A percentile compares a stretch with the other conserved stretches of the same genome.
Conservation (phyloP, 352 stramenopile species). For the Globisporangium iwayamae region DNA sequence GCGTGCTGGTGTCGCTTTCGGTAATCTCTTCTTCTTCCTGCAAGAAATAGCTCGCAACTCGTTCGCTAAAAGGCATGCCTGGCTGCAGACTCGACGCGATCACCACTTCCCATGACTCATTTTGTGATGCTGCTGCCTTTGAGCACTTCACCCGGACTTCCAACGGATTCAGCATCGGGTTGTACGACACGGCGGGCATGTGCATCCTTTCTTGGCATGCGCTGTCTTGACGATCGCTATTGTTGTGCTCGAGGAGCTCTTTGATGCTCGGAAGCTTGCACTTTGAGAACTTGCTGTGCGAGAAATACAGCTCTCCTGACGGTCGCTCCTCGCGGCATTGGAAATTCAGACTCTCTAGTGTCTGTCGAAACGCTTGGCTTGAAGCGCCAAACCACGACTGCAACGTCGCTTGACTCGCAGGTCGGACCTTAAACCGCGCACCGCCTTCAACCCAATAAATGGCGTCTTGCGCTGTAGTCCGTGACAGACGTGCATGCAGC, state of each 20-base stretch:
- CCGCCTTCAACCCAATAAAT: conserved; percentile 9
- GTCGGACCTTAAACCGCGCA: neutral
- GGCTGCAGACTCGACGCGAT: conserved; percentile 31
- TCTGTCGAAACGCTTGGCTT: neutral
- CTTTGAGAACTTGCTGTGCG: conserved; percentile 9
- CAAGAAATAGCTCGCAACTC: conserved; percentile 6
- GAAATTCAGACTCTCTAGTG: conserved; percentile 6
- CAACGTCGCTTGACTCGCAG: neutral
- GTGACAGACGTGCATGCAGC: conserved; percentile 9
- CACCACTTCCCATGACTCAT: conserved; percentile 30
- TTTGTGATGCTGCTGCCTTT: conserved; percentile 7
- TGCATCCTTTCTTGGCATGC: conserved; percentile 9
- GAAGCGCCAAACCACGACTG: neutral
- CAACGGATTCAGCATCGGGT: conserved; percentile 38
- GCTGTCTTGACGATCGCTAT: neutral
- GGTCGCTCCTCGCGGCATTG: neutral
- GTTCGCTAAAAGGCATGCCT: conserved; percentile 13
- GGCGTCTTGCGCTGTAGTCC: neutral
- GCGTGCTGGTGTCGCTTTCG: neutral
- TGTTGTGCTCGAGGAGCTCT: neutral
- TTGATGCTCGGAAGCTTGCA: neutral
- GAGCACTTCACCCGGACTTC: conserved; percentile 48
- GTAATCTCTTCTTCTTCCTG: neutral
- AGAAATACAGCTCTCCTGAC: neutral
- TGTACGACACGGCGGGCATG: conserved; percentile 37